Percentiles rank a stretch among this genome's conserved stretches.
phyloP scores from a whole-genome alignment of 768 basidiomycete species.

The Crassisporium funariophilum region DNA sequence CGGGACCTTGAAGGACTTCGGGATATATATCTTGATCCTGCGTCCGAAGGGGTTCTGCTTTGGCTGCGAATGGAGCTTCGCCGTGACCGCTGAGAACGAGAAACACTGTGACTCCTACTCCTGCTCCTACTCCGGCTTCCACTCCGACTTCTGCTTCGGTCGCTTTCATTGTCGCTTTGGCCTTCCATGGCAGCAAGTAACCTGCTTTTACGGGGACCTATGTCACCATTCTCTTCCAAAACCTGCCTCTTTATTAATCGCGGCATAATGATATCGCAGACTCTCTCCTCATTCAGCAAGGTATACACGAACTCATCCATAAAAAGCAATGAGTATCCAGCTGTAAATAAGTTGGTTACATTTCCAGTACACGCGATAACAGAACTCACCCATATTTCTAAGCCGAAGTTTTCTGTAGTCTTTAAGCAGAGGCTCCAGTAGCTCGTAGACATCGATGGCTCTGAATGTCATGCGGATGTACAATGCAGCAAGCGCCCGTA shows the following conservation, averaged over 20 bases:
- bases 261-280: constrained; percentile 95
- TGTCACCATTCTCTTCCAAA: constrained; percentile 90
- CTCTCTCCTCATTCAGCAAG: constrained; percentile 85
- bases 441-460: constrained; percentile 87
- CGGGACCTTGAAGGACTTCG: constrained; percentile 61
- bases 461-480: constrained; percentile 96
- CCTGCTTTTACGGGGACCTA: constrained; percentile 82
- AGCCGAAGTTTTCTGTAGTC: constrained; percentile 90
- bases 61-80: constrained; percentile 20
- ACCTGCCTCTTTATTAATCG: constrained; percentile 83
- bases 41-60: constrained; percentile 41
- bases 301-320: constrained; percentile 93
- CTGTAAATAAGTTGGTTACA: constrained; percentile 40
- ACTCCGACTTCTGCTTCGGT: constrained; percentile 23
- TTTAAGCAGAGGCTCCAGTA: constrained; percentile 91
- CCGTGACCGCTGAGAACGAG: neutral
- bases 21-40: constrained; percentile 63
- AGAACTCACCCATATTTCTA: constrained; percentile 70
- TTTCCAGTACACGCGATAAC: neutral
- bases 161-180: constrained; percentile 54
- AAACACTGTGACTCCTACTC: constrained; percentile 33
- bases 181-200: constrained; percentile 89
- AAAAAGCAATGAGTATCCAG: constrained; percentile 80
- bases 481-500: constrained; percentile 89
- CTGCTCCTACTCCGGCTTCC: constrained; percentile 35